These are phyloP conservation scores for Streptanthus diversifolius DNA, from an alignment of 345 rosid species.

Conservation along the genomic window DNA sequence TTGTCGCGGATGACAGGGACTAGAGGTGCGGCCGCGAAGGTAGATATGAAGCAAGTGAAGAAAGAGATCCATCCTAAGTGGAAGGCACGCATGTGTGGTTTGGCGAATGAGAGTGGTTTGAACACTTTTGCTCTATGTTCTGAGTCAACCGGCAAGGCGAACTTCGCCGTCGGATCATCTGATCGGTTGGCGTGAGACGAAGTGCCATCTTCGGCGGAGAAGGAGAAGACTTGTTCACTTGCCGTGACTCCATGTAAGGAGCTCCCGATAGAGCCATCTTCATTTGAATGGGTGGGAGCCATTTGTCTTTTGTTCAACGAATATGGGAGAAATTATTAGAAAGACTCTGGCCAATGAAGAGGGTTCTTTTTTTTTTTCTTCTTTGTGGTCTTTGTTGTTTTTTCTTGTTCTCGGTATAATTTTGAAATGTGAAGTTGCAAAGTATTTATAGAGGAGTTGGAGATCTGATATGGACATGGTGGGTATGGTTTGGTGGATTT, in stretches of 20 bases:
- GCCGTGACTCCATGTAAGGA: constrained; percentile 71
- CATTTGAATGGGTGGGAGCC: constrained; percentile 31
- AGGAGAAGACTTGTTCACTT: constrained; percentile 55
- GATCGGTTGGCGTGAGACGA: constrained; percentile 13
- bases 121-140: constrained; percentile 77
- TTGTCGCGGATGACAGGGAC: constrained; percentile 79
- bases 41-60: constrained; percentile 83
- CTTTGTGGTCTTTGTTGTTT: constrained; percentile 6
- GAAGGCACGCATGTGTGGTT: constrained; percentile 87
- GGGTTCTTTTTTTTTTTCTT: not conserved
- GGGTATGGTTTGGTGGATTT: constrained; percentile 6
- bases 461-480: constrained; percentile 13
- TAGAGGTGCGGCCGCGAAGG: constrained; percentile 83
- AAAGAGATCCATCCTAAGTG: constrained; percentile 90
- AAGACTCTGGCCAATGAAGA: not conserved
- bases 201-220: constrained; percentile 31
- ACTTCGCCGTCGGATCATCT: constrained; percentile 49
- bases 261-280: constrained; percentile 41
- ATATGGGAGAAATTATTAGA: not conserved
- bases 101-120: constrained; percentile 57
- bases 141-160: constrained; percentile 65
- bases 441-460: constrained; percentile 12
- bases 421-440: not conserved
- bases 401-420: constrained; percentile 17
- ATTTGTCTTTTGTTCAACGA: constrained; percentile 24